Evolutionary conservation across 2,329 filamentous ascomycete genomes (phyloP), one percentile per base, ranked within the genome.

Genomic region (Neopestalotiopsis clavispora): DNA sequence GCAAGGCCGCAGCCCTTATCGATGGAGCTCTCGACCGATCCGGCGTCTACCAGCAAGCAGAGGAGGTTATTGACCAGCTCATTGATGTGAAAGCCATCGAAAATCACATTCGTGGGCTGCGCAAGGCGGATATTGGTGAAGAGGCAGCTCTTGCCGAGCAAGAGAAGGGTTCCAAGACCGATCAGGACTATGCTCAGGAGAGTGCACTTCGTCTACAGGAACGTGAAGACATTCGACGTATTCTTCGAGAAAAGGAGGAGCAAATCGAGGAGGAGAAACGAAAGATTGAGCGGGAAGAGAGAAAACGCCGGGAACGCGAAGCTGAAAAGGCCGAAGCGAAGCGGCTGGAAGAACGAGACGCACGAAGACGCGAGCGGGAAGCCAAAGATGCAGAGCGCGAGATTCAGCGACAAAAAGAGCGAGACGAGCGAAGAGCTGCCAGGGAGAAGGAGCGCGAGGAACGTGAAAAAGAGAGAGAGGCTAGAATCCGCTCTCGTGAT

Each of bases 1-100:
- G 89, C 69, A 93, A 94, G 77, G 91, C 92, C 4, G 90, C 91
- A 1, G 89, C 92, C 0, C 86, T 97, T 4, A 90, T 95, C 56
- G 92, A 95, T 77, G 93, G 93, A 68, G 92, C 92, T 1, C 87
- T 94, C 20, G 92, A 95, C 75, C 89, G 93, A 70, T 91, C 89
- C 23, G 91, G 92, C 32, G 89, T 94, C 34, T 96, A 95, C 75
- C 89, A 91, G 69, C 88, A 89, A 73, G 92, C 91, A 0, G 89
- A 93, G 74, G 84, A 86, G 7, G 87, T 90, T 64, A 89, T 95
- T 63, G 87, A 90, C 69, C 83, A 86, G 34, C 84, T 94, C 69
- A 92, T 95, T 69, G 89, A 93, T 74, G 85, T 90, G 61, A 83
- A 83, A 10, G 87, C 89, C 32, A 93, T 94, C 69, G 91, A 94